phyloP scores from a whole-genome alignment of 2,329 filamentous ascomycete species.

The Cryphonectria carpinicola region DNA sequence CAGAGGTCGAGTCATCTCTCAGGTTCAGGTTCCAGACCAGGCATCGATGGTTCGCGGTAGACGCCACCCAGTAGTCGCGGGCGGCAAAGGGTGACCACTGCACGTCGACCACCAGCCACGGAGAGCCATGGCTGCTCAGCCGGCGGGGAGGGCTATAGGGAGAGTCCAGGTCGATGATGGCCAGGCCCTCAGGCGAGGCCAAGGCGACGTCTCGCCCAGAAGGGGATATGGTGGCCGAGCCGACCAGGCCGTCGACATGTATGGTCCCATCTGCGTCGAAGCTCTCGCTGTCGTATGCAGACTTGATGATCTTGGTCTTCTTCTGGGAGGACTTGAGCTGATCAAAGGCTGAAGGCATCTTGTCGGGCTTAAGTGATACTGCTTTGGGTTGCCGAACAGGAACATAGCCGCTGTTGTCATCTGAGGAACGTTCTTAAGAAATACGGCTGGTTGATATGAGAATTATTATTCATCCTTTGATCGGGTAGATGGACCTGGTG shows the following conservation, averaged over 20 bases:
- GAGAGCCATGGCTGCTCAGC: constrained; percentile 77
- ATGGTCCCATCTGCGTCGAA: constrained; percentile 87
- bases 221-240: constrained; percentile 90
- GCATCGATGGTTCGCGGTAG: constrained; percentile 92
- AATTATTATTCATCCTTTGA: constrained; percentile 1
- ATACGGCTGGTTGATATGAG: background rate
- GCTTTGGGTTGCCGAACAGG: background rate
- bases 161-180: constrained; percentile 90
- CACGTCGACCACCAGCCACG: constrained; percentile 95
- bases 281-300: constrained; percentile 81
- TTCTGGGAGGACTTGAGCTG: constrained; percentile 51
- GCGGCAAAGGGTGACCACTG: constrained; percentile 95
- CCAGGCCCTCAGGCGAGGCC: constrained; percentile 85
- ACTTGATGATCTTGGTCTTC: constrained; percentile 64
- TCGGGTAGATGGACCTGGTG: background rate
- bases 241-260: constrained; percentile 78
- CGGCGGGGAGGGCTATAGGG: constrained; percentile 86
- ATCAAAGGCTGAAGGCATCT: constrained; percentile 54
- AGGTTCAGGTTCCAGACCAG: constrained; percentile 91
- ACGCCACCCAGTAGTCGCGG: constrained; percentile 90
- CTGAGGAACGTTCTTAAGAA: background rate
- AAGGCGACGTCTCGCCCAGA: constrained; percentile 88
- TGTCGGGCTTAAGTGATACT: constrained; percentile 28
- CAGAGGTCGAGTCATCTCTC: constrained; percentile 70
- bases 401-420: background rate